Evolutionary conservation across 768 basidiomycete species (phyloP).

Genomic region (Lactarius indigo): DNA sequence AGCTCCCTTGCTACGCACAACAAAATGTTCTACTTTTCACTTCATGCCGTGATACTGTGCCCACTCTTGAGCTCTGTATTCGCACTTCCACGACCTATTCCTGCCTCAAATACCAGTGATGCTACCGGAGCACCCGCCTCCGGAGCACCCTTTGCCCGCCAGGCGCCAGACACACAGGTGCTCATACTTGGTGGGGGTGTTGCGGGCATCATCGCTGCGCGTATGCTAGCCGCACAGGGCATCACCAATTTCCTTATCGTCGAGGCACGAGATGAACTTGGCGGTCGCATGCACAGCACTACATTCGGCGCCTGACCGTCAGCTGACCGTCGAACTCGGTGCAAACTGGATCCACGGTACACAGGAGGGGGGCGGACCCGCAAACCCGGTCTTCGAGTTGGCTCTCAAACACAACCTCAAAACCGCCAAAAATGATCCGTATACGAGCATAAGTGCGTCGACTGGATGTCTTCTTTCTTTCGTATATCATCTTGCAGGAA

Average conservation of each 20-base stretch:
- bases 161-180: conserved; percentile 33
- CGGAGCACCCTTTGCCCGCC: neutral
- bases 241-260: conserved; percentile 55
- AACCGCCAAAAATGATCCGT: conserved; percentile 39
- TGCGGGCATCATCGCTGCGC: conserved; percentile 58
- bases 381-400: conserved; percentile 54
- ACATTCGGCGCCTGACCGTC: conserved; percentile 39
- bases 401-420: conserved; percentile 48
- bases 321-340: conserved; percentile 44
- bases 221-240: conserved; percentile 50
- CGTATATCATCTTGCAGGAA: too few species aligned
- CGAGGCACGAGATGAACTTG: conserved; percentile 51
- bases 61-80: neutral
- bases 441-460: conserved; percentile 30
- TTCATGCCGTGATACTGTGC: neutral
- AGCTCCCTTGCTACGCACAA: too few species aligned
- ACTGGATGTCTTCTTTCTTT: conserved; percentile 30
- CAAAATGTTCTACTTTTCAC: neutral
- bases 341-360: conserved; percentile 40
- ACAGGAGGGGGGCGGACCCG: conserved; percentile 41
- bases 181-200: conserved; percentile 65
- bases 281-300: conserved; percentile 49
- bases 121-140: neutral
- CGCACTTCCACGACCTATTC: neutral
- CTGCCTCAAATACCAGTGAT: neutral